Conservation (phyloP, 164 flowering plant genomes). For the Aristolochia fimbriata region DNA sequence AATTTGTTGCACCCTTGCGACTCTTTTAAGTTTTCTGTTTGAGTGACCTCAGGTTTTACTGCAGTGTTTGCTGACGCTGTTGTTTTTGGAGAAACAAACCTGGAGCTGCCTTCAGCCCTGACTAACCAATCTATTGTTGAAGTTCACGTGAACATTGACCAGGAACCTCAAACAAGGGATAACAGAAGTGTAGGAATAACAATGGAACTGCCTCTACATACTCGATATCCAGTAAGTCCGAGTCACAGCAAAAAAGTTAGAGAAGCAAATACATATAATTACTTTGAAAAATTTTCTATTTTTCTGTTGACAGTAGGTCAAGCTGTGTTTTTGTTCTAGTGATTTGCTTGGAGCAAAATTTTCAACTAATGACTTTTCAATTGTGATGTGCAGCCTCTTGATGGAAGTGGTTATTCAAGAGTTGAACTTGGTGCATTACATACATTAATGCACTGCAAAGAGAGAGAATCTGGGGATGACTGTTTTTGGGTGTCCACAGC, state of each 20-base stretch:
- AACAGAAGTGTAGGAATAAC: constrained; percentile 26
- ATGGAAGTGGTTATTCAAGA: too few species aligned
- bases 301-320: constrained; percentile 35
- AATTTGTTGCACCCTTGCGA: background rate
- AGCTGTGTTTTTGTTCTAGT: constrained; percentile 43
- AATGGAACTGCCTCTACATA: constrained; percentile 63
- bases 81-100: constrained; percentile 87
- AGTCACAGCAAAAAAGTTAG: background rate
- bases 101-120: constrained; percentile 72
- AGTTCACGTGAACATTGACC: constrained; percentile 42
- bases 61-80: constrained; percentile 54
- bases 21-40: constrained; percentile 8
- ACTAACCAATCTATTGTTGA: constrained; percentile 71
- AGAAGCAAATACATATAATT: background rate
- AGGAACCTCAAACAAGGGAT: constrained; percentile 12
- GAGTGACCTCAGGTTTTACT: constrained; percentile 1
- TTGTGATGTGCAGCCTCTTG: too few species aligned
- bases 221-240: constrained; percentile 69
- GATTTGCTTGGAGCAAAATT: constrained; percentile 5
- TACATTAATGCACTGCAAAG: too few species aligned
- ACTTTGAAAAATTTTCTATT: background rate
- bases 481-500: too few species aligned
- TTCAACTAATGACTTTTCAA: constrained; percentile 20
- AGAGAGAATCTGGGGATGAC: too few species aligned
- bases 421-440: too few species aligned